Conservation (phyloP, 108 stramenopile genomes). For the Schizochytrium sp. region DNA sequence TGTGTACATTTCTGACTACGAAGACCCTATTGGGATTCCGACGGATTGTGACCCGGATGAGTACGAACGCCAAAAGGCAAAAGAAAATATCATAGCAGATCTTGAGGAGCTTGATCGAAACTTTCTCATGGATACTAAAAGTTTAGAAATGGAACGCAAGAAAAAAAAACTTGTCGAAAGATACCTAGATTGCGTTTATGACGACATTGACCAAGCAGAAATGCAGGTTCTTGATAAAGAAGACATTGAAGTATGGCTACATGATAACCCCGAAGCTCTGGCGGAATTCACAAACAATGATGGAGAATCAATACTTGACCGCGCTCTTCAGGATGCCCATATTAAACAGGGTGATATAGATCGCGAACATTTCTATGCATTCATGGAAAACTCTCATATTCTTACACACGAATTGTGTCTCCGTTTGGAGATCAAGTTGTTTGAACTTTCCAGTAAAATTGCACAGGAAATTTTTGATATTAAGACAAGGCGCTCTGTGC, state of each 20-base stretch:
- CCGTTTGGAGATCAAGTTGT: background rate
- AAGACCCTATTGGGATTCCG: slow-evolving; percentile 10
- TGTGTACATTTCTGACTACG: slow-evolving; percentile 27
- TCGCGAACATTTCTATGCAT: slow-evolving; percentile 50
- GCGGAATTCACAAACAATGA: background rate
- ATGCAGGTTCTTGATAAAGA: background rate
- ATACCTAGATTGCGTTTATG: slow-evolving; percentile 4
- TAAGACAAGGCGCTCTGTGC: background rate
- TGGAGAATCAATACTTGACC: no score
- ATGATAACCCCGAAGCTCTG: slow-evolving; percentile 3
- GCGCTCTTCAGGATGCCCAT: background rate
- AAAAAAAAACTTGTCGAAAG: background rate
- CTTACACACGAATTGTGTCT: background rate
- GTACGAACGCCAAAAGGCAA: background rate
- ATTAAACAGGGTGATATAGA: slow-evolving; percentile 8
- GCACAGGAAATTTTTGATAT: slow-evolving; percentile 36
- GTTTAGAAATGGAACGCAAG: slow-evolving; percentile 22
- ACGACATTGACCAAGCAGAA: slow-evolving; percentile 41
- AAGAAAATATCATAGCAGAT: background rate
- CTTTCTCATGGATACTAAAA: slow-evolving; percentile 8
- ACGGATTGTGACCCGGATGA: slow-evolving; percentile 51
- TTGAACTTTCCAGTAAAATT: slow-evolving; percentile 3
- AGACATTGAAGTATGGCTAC: slow-evolving; percentile 15
- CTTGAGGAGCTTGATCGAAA: slow-evolving; percentile 11
- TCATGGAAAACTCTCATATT: slow-evolving; percentile 45